These are phyloP conservation scores for Posidonia oceanica DNA, from an alignment of 116 monocot species.

Conservation along the genomic window DNA sequence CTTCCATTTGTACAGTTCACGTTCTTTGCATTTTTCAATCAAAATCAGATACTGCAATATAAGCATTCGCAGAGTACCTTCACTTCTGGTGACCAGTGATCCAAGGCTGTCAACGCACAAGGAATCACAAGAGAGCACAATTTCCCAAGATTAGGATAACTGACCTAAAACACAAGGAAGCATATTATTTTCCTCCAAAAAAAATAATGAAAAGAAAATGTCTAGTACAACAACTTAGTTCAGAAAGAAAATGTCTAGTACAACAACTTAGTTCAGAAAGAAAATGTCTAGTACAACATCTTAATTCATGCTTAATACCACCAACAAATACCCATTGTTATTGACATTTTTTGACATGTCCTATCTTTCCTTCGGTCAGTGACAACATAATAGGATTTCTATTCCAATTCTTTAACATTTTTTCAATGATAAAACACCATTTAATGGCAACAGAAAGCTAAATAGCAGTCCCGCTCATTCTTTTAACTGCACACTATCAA, in stretches of 20 bases:
- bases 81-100: constrained; percentile 98
- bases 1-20: too few species aligned
- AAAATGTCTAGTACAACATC: background rate
- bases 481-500: too few species aligned
- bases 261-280: background rate
- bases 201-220: background rate
- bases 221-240: too few species aligned
- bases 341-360: too few species aligned
- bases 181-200: background rate
- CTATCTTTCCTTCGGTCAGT: too few species aligned
- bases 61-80: constrained; percentile 33
- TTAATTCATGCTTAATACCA: background rate
- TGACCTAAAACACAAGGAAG: constrained; percentile 27
- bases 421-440: too few species aligned
- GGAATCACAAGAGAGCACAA: constrained; percentile 64
- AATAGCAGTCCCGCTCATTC: too few species aligned
- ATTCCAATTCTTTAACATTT: too few species aligned
- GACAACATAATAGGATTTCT: too few species aligned
- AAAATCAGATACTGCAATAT: background rate
- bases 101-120: constrained; percentile 86
- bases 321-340: too few species aligned
- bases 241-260: too few species aligned
- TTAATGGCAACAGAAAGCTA: too few species aligned
- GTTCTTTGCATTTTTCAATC: background rate
- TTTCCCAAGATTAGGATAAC: constrained; percentile 65